Evolutionary conservation across 1,284 basidiomycete species (phyloP), one percentile per base, ranked within the genome.

Genomic region (Mycosarcoma maydis): DNA sequence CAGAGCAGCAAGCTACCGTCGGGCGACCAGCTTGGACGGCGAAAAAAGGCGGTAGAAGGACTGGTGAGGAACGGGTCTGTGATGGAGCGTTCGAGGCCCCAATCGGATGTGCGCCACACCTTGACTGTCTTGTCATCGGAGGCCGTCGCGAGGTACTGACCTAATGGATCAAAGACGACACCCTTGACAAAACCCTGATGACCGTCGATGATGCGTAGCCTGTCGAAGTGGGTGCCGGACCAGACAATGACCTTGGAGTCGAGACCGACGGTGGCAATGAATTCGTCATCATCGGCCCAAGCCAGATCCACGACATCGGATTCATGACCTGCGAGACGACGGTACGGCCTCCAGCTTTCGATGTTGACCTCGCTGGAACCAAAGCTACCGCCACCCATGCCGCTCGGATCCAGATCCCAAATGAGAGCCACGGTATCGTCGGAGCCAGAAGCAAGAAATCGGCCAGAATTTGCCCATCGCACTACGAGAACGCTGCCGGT

Each of bases 181-280:
- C 96, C 96, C 83, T 99, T 98, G 73, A 99, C 94, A 81, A 98
- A 98, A 6, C 94, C 94, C 76, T 92, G 89, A 80, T 98, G 96
- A 50, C 89, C 88, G 57, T 92, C 90, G 29, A 99, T 87, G 77
- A 90, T 92, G 41, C 87, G 85, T 42, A 98, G 81, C 14, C 67
- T 38, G n/a, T 80, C 79, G 33, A 81, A 81, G 16, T 48, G 69
- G 56, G 61, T 32, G 38, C 77, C 78, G 22, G 71, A 73, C 94
- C 94, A 98, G 29, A 99, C 88, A 58, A 94, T 86, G 22, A 97
- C 90, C 52, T 89, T 88, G 6, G 91, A 94, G 82, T 98, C 95
- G 51, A 98, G 85, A 1, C 94, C 95, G 1, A 95, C 94, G 1
- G 94, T 94, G 2, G 96, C 96, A 26, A 98, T 86, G 82, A 91